Conservation (phyloP, 73 alveolate genomes). For the Paramecium tetraurelia region DNA sequence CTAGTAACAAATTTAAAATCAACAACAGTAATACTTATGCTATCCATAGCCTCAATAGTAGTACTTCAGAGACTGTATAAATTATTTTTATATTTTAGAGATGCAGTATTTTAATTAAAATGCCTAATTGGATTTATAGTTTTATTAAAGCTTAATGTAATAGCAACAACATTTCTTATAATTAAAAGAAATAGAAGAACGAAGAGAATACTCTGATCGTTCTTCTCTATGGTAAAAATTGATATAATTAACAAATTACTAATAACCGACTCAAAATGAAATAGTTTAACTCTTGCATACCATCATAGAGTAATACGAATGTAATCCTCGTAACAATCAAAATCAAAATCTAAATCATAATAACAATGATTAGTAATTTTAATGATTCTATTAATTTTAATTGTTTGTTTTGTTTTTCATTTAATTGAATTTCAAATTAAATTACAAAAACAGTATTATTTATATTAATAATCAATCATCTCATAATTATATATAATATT, state of each 20-base stretch:
- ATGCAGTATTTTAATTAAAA: background rate
- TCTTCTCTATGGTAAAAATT: background rate
- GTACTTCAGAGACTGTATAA: background rate
- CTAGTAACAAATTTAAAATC: background rate
- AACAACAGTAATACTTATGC: background rate
- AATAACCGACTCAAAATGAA: background rate
- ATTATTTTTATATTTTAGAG: background rate
- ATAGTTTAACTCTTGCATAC: constrained; percentile 20
- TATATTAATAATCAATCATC: background rate
- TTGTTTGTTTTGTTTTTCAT: background rate
- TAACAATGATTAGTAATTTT: background rate
- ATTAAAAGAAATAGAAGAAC: background rate
- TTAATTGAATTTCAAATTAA: background rate
- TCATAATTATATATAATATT: background rate
- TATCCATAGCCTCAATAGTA: background rate
- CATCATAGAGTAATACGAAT: constrained; percentile 29
- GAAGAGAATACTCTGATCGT: constrained; percentile 23
- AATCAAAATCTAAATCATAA: background rate
- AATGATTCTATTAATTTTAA: background rate
- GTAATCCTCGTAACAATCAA: constrained; percentile 26
- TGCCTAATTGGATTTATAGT: constrained; percentile 5
- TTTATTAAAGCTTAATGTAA: background rate
- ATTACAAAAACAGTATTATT: background rate
- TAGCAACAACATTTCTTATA: background rate
- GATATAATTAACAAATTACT: background rate